A percentile compares a stretch with the other conserved stretches of the same genome.
Conservation (phyloP, 2,329 filamentous ascomycete species). For the Colletotrichum theobromicola region DNA sequence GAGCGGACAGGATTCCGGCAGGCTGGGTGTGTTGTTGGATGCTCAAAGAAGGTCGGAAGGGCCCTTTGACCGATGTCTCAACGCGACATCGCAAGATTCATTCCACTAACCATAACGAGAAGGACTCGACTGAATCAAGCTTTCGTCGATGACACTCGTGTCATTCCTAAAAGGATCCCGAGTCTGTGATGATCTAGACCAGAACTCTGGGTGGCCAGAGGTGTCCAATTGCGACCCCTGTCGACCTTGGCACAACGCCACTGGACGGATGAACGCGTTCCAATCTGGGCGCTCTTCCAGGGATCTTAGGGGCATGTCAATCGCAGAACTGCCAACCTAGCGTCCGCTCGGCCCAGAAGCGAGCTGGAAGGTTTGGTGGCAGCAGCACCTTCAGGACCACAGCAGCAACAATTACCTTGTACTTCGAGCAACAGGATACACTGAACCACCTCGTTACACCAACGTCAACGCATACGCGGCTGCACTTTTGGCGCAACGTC, state of each 20-base stretch:
- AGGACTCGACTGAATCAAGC: not conserved
- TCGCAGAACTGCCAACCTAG: not conserved
- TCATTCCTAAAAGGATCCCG: not conserved
- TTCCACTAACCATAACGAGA: not conserved
- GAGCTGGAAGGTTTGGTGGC: not conserved
- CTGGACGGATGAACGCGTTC: not conserved
- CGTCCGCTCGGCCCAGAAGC: not conserved
- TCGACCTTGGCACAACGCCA: not conserved
- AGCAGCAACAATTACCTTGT: not conserved
- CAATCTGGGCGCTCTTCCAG: not conserved
- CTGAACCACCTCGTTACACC: not conserved
- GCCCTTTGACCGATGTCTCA: not conserved
- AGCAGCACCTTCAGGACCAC: not conserved
- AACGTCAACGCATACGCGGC: not conserved
- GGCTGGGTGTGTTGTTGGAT: not conserved
- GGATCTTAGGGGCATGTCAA: constrained; percentile 6
- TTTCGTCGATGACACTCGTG: not conserved
- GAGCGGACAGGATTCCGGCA: not conserved
- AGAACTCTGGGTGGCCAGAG: not conserved
- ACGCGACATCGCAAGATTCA: not conserved
- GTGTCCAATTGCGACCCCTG: constrained; percentile 11
- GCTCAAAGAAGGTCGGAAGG: not conserved
- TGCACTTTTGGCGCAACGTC: not conserved
- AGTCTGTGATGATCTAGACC: not conserved
- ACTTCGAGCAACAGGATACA: not conserved